These are phyloP conservation scores for Collybiopsis luxurians DNA, from an alignment of 768 basidiomycete genomes.

Conservation along the genomic window DNA sequence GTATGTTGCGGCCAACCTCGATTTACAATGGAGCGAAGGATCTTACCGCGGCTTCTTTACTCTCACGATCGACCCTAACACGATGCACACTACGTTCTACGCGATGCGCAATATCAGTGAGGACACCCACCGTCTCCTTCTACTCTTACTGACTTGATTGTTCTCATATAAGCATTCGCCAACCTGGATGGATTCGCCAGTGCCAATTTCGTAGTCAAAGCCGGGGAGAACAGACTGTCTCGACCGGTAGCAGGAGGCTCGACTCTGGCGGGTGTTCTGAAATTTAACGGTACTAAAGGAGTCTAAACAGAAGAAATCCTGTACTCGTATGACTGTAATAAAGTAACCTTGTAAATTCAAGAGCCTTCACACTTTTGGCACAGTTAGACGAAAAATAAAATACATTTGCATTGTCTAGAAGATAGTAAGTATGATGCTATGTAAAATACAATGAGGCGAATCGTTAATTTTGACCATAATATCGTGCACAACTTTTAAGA, in stretches of 20 bases:
- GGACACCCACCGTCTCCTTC: constrained; percentile 17
- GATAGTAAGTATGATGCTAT: too few relatives aligned
- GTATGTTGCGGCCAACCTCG: constrained; percentile 39
- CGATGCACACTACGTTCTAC: constrained; percentile 50
- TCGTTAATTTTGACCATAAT: too few relatives aligned
- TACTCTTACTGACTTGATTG: not conserved
- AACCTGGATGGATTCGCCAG: constrained; percentile 45
- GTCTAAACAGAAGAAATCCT: not conserved
- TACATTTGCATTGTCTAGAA: too few relatives aligned
- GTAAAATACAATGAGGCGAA: too few relatives aligned
- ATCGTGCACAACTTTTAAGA: too few relatives aligned
- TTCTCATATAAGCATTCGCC: constrained; percentile 26
- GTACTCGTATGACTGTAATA: not conserved
- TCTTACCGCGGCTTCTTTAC: constrained; percentile 61
- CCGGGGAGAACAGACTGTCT: constrained; percentile 42
- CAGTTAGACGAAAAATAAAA: too few relatives aligned
- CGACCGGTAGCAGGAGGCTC: constrained; percentile 49
- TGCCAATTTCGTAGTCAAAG: constrained; percentile 39
- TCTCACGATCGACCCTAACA: constrained; percentile 42
- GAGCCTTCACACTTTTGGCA: too few relatives aligned
- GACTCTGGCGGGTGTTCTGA: constrained; percentile 42
- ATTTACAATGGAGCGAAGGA: constrained; percentile 61
- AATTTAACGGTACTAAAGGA: constrained; percentile 18
- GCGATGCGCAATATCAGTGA: constrained; percentile 48
- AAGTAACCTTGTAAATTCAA: too few relatives aligned